Percentiles rank a stretch among this genome's conserved stretches.
Evolutionary conservation across 2,329 filamentous ascomycete species (phyloP).

Genomic region (Rachicladosporium sp.): DNA sequence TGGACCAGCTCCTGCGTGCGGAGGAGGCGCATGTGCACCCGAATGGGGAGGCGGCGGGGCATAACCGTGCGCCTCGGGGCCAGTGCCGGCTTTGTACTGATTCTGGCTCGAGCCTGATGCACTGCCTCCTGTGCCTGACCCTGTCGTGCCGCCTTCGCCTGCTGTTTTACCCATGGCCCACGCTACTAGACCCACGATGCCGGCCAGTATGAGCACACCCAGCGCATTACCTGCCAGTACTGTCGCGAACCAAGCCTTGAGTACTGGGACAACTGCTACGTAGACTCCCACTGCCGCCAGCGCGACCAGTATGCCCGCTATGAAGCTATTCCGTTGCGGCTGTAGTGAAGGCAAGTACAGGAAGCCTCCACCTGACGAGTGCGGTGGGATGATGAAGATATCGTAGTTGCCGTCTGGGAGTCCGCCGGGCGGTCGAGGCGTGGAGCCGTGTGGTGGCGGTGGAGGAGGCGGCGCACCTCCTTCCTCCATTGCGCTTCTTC

Average conservation of each 20-base stretch:
- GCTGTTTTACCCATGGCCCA: conserved; percentile 64
- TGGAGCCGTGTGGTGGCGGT: conserved; percentile 74
- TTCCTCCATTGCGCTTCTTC: conserved; percentile 4
- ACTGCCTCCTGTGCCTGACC: conserved; percentile 8
- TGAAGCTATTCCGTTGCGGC: conserved; percentile 79
- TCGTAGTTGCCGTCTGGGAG: conserved; percentile 87
- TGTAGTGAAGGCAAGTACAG: conserved; percentile 85
- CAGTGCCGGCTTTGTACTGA: conserved; percentile 14
- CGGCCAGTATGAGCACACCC: conserved; percentile 58
- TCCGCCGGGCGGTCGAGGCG: conserved; percentile 55
- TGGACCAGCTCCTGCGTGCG: conserved; percentile 13
- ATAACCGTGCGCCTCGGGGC: conserved; percentile 13
- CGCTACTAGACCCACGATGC: conserved; percentile 62
- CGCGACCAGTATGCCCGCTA: conserved; percentile 71
- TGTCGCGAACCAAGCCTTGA: conserved; percentile 60
- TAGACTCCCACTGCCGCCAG: conserved; percentile 62
- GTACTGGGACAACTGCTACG: conserved; percentile 58
- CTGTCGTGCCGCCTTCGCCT: conserved; percentile 33
- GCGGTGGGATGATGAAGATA: conserved; percentile 91
- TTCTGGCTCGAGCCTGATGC: conserved; percentile 17
- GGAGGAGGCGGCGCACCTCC: conserved; percentile 55
- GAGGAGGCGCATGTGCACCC: conserved; percentile 9
- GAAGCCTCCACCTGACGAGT: conserved; percentile 79
- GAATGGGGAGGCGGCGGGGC: conserved; percentile 11
- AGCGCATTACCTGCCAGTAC: conserved; percentile 57